These are phyloP conservation scores for Pestalotiopsis sp. DNA, from an alignment of 2,329 filamentous ascomycete genomes.

Conservation along the genomic window DNA sequence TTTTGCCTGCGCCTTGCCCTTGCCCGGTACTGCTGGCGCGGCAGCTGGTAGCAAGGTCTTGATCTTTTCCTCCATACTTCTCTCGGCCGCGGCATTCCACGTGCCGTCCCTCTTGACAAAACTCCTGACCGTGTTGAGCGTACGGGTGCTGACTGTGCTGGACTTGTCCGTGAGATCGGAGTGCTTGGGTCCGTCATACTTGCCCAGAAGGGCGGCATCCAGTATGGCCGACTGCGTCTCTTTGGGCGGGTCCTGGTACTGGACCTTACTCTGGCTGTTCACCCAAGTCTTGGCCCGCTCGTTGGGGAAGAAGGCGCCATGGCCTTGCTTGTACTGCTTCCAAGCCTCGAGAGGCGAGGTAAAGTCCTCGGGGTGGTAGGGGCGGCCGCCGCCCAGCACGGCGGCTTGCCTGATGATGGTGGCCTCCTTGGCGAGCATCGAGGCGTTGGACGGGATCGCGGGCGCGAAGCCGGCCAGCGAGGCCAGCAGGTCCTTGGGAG, in stretches of 20 bases:
- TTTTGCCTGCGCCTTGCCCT: conserved; percentile 10
- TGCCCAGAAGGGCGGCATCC: conserved; percentile 36
- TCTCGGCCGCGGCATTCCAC: conserved; percentile 25
- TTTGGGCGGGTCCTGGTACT: conserved; percentile 21
- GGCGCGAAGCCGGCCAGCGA: conserved; percentile 38
- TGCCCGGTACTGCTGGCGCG: conserved; percentile 11
- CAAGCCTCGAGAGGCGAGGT: conserved; percentile 23
- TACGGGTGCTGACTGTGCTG: conserved; percentile 24
- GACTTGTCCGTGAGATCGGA: conserved; percentile 28
- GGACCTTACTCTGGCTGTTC: conserved; percentile 8
- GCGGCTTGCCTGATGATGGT: conserved; percentile 38
- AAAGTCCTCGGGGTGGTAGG: conserved; percentile 28
- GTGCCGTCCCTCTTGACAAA: conserved; percentile 36
- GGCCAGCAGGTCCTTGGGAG: conserved; percentile 25
- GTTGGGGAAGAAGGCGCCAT: conserved; percentile 39
- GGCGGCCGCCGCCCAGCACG: conserved; percentile 36
- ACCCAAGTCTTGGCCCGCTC: conserved; percentile 30
- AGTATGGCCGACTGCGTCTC: conserved; percentile 33
- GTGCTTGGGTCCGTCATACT: conserved; percentile 33
- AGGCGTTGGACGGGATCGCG: conserved; percentile 31
- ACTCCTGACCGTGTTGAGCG: conserved; percentile 30
- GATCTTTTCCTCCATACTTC: conserved; percentile 27
- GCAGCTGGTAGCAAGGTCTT: conserved; percentile 20
- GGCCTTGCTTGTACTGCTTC: conserved; percentile 22
- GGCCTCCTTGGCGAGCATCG: conserved; percentile 31